Evolutionary conservation across 352 stramenopile genomes (phyloP).

Genomic region (Hyaloperonospora brassicae): DNA sequence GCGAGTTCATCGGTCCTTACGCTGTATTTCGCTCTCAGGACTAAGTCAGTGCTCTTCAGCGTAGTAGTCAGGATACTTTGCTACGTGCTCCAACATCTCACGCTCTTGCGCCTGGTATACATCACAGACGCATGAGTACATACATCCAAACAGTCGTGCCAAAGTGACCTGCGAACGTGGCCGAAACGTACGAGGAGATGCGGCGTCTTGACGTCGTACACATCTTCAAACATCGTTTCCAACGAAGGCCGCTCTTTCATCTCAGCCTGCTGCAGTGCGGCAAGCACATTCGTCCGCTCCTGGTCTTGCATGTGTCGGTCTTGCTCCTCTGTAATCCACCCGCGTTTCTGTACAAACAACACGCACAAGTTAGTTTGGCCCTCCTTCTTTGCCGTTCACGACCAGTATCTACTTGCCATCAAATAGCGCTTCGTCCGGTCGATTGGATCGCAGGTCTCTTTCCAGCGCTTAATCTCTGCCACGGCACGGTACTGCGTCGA

Average conservation of each 20-base stretch:
- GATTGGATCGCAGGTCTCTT: conserved; percentile 87
- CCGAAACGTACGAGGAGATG: conserved; percentile 76
- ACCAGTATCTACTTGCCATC: conserved; percentile 31
- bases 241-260: conserved; percentile 81
- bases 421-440: conserved; percentile 89
- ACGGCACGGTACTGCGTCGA: conserved; percentile 91
- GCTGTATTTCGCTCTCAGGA: conserved; percentile 1
- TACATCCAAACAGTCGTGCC: neutral
- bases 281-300: conserved; percentile 81
- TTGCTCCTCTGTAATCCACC: conserved; percentile 85
- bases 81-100: conserved; percentile 85
- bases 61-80: conserved; percentile 92
- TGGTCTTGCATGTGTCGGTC: conserved; percentile 77
- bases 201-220: conserved; percentile 92
- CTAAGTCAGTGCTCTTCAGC: conserved; percentile 22
- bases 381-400: neutral
- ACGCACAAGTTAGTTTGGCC: neutral
- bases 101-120: conserved; percentile 86
- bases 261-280: conserved; percentile 86
- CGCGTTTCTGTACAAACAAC: conserved; percentile 43
- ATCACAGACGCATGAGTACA: conserved; percentile 7
- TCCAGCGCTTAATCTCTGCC: conserved; percentile 91
- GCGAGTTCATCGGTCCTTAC: too few relatives aligned
- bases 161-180: conserved; percentile 5
- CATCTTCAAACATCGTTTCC: conserved; percentile 94